These are phyloP conservation scores for Flueggea neowawraea DNA, from an alignment of 441 rosid species.

Conservation along the genomic window DNA sequence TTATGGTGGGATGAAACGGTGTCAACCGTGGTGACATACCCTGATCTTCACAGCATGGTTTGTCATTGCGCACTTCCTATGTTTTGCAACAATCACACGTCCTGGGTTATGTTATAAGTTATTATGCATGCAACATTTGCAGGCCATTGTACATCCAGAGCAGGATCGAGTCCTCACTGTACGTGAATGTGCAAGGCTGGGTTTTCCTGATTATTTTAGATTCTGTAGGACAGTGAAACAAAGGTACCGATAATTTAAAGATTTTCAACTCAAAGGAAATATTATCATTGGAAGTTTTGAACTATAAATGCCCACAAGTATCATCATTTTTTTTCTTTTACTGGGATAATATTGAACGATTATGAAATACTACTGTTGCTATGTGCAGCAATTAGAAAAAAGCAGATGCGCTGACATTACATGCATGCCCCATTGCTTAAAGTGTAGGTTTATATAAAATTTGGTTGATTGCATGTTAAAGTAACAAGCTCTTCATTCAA, in stretches of 20 bases:
- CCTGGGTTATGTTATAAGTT: constrained; percentile 5
- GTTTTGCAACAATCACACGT: constrained; percentile 4
- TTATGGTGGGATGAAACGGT: constrained; percentile 99
- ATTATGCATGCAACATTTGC: constrained; percentile 20
- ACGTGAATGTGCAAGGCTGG: constrained; percentile 88
- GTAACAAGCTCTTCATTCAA: no score
- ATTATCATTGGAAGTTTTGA: no score
- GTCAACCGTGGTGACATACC: constrained; percentile 72
- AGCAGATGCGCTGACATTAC: no score
- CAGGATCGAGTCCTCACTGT: constrained; percentile 87
- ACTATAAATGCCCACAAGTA: no score
- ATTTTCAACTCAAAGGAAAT: neutral
- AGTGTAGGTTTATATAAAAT: no score
- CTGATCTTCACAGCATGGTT: constrained; percentile 65
- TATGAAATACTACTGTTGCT: no score
- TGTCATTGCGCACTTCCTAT: constrained; percentile 16
- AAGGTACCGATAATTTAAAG: constrained; percentile 41
- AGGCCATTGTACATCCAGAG: constrained; percentile 87
- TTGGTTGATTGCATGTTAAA: no score
- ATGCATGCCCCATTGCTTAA: no score
- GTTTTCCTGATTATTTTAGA: constrained; percentile 94
- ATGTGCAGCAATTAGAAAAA: no score
- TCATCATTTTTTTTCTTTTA: no score
- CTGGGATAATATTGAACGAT: no score
- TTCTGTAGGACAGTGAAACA: constrained; percentile 67